phyloP scores from a whole-genome alignment of 768 basidiomycete species.

The Termitomyces sp. region DNA sequence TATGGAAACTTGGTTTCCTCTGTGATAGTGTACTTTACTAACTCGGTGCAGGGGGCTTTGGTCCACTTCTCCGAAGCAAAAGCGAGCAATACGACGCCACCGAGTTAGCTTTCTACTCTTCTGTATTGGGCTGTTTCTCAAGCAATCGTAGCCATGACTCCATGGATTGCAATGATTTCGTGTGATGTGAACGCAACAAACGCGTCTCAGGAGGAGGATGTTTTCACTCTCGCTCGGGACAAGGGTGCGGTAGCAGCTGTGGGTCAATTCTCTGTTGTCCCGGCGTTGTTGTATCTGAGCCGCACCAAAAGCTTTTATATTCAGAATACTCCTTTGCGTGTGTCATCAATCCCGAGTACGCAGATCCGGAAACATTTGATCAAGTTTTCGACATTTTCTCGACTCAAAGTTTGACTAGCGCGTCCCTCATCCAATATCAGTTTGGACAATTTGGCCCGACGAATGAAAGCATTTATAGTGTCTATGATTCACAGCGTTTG shows the following conservation, averaged over 20 bases:
- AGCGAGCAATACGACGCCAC: conserved; percentile 41
- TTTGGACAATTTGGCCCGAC: conserved; percentile 53
- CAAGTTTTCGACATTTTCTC: conserved; percentile 75
- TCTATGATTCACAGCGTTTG: conserved; percentile 58
- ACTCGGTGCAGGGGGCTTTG: conserved; percentile 60
- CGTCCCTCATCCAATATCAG: conserved; percentile 52
- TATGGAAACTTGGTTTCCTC: conserved; percentile 15
- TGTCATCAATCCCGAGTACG: conserved; percentile 69
- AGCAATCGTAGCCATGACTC: conserved; percentile 50
- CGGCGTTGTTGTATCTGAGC: background rate
- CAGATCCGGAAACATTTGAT: conserved; percentile 57
- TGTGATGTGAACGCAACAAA: conserved; percentile 78
- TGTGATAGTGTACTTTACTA: background rate
- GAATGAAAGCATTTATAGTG: conserved; percentile 45
- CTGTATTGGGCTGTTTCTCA: background rate
- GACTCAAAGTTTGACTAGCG: conserved; percentile 55
- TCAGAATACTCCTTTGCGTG: conserved; percentile 70
- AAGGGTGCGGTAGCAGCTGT: conserved; percentile 81
- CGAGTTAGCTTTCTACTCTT: conserved; percentile 28
- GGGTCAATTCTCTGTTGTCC: conserved; percentile 19
- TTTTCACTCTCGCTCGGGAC: conserved; percentile 78
- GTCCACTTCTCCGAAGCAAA: conserved; percentile 76
- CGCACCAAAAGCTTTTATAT: conserved; percentile 64
- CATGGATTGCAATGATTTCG: conserved; percentile 88
- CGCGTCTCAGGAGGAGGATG: conserved; percentile 55